phyloP scores from a whole-genome alignment of 768 basidiomycete genomes.

The Lactarius hengduanensis region DNA sequence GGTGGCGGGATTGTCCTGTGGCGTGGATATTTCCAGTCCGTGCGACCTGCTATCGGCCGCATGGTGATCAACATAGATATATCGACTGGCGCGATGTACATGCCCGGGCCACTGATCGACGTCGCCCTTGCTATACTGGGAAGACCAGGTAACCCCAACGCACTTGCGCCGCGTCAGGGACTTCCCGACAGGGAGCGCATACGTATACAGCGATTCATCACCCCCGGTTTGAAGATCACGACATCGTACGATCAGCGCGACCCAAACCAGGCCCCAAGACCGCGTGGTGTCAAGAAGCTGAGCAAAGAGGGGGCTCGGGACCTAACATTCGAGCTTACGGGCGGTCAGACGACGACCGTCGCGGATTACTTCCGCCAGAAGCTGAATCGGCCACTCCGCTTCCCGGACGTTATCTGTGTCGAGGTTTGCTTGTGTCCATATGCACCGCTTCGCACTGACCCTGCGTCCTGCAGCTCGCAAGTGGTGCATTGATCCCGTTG shows the following conservation, averaged over 20 bases:
- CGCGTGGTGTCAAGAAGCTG: slow-evolving; percentile 66
- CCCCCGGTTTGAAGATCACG: slow-evolving; percentile 52
- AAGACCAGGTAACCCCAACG: slow-evolving; percentile 33
- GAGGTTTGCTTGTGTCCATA: slow-evolving; percentile 48
- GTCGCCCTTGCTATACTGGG: slow-evolving; percentile 59
- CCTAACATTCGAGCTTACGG: slow-evolving; percentile 54
- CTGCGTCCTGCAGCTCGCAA: slow-evolving; percentile 47
- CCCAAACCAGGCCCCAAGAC: slow-evolving; percentile 30
- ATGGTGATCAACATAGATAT: slow-evolving; percentile 79
- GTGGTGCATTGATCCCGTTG: slow-evolving; percentile 61
- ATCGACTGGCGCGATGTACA: slow-evolving; percentile 74
- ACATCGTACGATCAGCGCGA: slow-evolving; percentile 37
- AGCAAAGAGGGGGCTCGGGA: slow-evolving; percentile 52
- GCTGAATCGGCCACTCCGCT: slow-evolving; percentile 53
- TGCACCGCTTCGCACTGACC: not conserved
- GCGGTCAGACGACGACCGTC: slow-evolving; percentile 56
- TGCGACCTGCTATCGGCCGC: slow-evolving; percentile 61
- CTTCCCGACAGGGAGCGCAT: slow-evolving; percentile 54
- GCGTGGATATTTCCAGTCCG: slow-evolving; percentile 81
- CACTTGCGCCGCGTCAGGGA: slow-evolving; percentile 41
- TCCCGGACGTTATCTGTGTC: slow-evolving; percentile 63
- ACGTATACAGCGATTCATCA: slow-evolving; percentile 54
- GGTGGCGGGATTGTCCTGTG: slow-evolving; percentile 67
- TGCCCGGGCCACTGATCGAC: slow-evolving; percentile 55
- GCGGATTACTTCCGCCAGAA: slow-evolving; percentile 58